Conservation (phyloP, 345 rosid genomes). For the Jatropha curcas region DNA sequence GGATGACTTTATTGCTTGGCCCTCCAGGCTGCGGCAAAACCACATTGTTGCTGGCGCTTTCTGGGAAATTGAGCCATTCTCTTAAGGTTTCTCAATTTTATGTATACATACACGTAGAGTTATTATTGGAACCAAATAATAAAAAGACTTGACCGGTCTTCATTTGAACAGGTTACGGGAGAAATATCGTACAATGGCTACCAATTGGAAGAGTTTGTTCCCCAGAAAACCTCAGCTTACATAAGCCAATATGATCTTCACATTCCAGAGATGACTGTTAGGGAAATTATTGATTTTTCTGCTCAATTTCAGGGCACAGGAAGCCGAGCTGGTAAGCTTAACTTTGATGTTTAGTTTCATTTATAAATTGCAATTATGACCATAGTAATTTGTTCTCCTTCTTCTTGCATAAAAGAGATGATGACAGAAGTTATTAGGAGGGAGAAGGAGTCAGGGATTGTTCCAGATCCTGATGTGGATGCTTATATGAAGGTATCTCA, state of each 20-base stretch:
- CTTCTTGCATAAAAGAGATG: conserved; percentile 17
- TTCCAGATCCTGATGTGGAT: conserved; percentile 41
- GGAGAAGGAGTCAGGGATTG: conserved; percentile 35
- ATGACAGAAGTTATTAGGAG: conserved; percentile 30
- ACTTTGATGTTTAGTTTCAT: too few species aligned
- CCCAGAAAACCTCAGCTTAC: conserved; percentile 43
- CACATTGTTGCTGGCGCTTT: conserved; percentile 59
- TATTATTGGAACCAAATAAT: too few species aligned
- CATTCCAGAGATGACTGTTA: conserved; percentile 43
- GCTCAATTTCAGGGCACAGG: conserved; percentile 40
- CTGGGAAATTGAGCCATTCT: conserved; percentile 54
- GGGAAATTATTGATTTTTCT: conserved; percentile 41
- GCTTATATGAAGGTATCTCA: conserved; percentile 44
- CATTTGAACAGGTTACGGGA: conserved; percentile 27
- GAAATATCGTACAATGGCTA: conserved; percentile 41
- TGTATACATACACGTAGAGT: too few species aligned
- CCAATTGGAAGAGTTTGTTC: conserved; percentile 38
- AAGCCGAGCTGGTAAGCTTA: conserved; percentile 35
- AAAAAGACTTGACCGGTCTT: too few species aligned
- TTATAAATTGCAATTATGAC: too few species aligned
- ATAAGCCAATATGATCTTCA: conserved; percentile 39
- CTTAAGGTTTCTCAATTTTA: conserved; percentile 43
- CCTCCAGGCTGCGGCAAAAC: conserved; percentile 89
- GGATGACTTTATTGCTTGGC: conserved; percentile 74
- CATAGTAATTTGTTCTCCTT: not conserved